phyloP scores from a whole-genome alignment of 805 yeast species.

The Saturnispora saitoi region DNA sequence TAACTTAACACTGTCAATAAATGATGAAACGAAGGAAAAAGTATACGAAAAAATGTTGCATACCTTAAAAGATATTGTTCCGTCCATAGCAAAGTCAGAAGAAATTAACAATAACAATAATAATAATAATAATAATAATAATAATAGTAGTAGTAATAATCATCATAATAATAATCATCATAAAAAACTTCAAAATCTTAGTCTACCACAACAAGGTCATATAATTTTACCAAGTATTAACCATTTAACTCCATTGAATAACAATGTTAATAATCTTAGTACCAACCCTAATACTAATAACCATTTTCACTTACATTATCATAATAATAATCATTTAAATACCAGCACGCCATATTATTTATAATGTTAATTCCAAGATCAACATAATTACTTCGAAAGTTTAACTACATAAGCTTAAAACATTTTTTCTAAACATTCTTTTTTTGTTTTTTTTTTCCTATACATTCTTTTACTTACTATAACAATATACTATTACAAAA shows the following conservation, averaged over 20 bases:
- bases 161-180: too few species aligned
- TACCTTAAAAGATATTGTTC: conserved; percentile 1
- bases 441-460: neutral
- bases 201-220: neutral
- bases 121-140: too few species aligned
- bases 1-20: neutral
- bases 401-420: neutral
- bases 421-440: neutral
- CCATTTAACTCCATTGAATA: neutral
- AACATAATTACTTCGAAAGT: too few species aligned
- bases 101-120: neutral
- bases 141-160: too few species aligned
- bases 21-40: conserved; percentile 1
- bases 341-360: neutral
- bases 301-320: too few species aligned
- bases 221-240: neutral
- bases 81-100: neutral
- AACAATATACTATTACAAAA: too few species aligned
- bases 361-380: neutral
- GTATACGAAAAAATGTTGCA: conserved; percentile 4
- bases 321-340: neutral
- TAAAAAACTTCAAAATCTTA: too few species aligned
- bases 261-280: neutral
- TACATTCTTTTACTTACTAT: too few species aligned
- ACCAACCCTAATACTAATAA: neutral